Evolutionary conservation across 768 basidiomycete species (phyloP).

Genomic region (Hypholoma sublateritium): DNA sequence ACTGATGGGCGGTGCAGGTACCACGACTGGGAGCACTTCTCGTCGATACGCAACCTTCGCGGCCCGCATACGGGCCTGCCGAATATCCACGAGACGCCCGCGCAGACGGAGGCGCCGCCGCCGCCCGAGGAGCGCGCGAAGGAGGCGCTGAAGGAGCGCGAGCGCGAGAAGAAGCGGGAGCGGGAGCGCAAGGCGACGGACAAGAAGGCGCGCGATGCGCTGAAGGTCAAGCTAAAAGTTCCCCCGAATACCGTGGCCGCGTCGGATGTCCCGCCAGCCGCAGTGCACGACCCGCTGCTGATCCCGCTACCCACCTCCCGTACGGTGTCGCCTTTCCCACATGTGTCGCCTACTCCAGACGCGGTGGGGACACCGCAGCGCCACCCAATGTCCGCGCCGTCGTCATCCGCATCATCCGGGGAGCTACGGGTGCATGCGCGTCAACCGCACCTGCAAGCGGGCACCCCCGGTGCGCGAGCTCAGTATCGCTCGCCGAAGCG

Average conservation of each 20-base stretch:
- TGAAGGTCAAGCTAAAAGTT: slow-evolving; percentile 26
- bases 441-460: slow-evolving; percentile 10
- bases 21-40: slow-evolving; percentile 95
- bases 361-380: not conserved
- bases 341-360: not conserved
- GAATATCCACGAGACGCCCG: slow-evolving; percentile 49
- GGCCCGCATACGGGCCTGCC: slow-evolving; percentile 84
- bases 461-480: slow-evolving; percentile 7
- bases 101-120: slow-evolving; percentile 8
- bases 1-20: slow-evolving; percentile 47
- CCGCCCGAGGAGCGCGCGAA: slow-evolving; percentile 5
- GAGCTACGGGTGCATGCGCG: slow-evolving; percentile 13
- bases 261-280: not conserved
- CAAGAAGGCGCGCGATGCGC: slow-evolving; percentile 14
- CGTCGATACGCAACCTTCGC: slow-evolving; percentile 82
- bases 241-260: not conserved
- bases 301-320: slow-evolving; percentile 24
- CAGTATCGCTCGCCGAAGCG: slow-evolving; percentile 31
- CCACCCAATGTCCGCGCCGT: slow-evolving; percentile 2
- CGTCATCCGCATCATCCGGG: slow-evolving; percentile 9
- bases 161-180: slow-evolving; percentile 23
- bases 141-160: slow-evolving; percentile 24
- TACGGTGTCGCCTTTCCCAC: slow-evolving; percentile 22
- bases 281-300: not conserved
- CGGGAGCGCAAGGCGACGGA: slow-evolving; percentile 24